Evolutionary conservation across 192 early-diverging fungal genomes (phyloP).

Genomic region (Backusella macrospora): DNA sequence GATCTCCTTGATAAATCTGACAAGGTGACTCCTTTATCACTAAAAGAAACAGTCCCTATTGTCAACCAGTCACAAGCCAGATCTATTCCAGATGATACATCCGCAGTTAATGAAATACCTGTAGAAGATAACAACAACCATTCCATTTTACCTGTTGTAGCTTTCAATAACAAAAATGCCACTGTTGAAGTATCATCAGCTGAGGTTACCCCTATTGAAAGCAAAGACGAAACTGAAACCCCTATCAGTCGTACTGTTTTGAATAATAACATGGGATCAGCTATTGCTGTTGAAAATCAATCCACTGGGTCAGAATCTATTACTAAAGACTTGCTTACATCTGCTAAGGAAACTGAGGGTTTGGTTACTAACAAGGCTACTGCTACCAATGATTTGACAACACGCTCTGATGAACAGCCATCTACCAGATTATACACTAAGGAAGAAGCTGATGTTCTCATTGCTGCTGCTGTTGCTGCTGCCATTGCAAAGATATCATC

Average conservation of each 20-base stretch:
- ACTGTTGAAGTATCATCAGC: background rate
- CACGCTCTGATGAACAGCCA: background rate
- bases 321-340: background rate
- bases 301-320: background rate
- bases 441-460: constrained; percentile 27
- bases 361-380: background rate
- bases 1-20: background rate
- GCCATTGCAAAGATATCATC: constrained; percentile 17
- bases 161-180: too few relatives aligned
- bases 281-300: background rate
- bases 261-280: background rate
- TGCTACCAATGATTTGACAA: too few relatives aligned
- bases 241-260: too few relatives aligned
- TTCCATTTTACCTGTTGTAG: background rate
- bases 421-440: constrained; percentile 4
- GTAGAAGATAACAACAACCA: background rate
- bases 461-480: constrained; percentile 33
- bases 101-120: too few relatives aligned
- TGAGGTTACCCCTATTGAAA: background rate
- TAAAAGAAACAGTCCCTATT: background rate
- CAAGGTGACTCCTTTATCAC: background rate
- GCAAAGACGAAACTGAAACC: background rate
- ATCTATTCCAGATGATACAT: background rate
- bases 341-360: background rate
- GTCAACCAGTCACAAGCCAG: background rate